Evolutionary conservation across 495 filamentous ascomycete genomes (phyloP), one percentile per base, ranked within the genome.

Genomic region (Aspergillus nidulans): DNA sequence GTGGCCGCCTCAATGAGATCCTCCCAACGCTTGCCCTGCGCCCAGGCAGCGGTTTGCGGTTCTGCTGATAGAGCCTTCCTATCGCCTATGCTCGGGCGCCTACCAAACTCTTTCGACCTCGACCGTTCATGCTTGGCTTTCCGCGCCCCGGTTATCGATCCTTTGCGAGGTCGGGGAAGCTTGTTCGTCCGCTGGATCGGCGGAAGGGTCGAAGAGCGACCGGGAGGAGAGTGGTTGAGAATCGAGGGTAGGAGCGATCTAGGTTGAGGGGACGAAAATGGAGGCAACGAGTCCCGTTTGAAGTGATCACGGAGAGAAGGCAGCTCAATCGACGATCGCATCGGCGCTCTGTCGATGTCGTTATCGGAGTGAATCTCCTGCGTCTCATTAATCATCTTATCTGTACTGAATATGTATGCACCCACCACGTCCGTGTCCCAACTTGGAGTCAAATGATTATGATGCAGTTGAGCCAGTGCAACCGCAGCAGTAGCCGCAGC

Each of bases 1-100:
- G 91, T 87, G 20, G 89, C 89, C 9, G 91, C 91, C 69, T 96
- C 91, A 53, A 96, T 91, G 56, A 96, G 71, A 69, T 96, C 91
- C 69, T 95, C 90, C 91, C 91, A 96, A 63, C 91, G 79, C 75
- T 91, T 92, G 38, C 90, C 89, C 68, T 85, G 89, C 41, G 86
- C 81, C 57, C 81, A 83, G 8, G 81, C 81, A n/a, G 78, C 82
- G 0, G 72, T 74, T 26, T 84, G 79, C 15, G 91, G 90, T 67
- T 95, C 91, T 21, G 89, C 88, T 3, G 90, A 95, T 56, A 85
- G 81, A 20, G 89, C 88, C 68, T 95, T 95, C 46, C 90, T 79
- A 54, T 89, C 87, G 55, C 84, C 80, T 30, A 86, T 81, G 60
- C 87, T 91, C 9, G 85, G 81, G 57, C 87, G 78, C 55, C 89